These are phyloP conservation scores for Kwoniella pini DNA, from an alignment of 768 basidiomycete species.

Conservation along the genomic window DNA sequence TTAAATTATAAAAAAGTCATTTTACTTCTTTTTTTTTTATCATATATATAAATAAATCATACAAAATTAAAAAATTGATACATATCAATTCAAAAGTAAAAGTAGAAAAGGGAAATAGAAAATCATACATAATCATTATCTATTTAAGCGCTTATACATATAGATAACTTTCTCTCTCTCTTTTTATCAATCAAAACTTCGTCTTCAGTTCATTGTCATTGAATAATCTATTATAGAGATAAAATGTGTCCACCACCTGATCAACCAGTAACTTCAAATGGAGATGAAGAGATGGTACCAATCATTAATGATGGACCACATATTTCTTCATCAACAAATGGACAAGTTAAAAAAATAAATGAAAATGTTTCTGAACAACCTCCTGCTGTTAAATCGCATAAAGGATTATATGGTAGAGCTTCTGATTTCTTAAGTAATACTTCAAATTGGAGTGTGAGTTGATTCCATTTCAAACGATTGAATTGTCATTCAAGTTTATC, in stretches of 20 bases:
- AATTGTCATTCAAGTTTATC: not conserved
- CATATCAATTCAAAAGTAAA: too few relatives aligned
- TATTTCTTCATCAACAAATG: conserved; percentile 41
- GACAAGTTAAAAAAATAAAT: conserved; percentile 28
- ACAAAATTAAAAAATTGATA: too few relatives aligned
- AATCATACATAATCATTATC: not conserved
- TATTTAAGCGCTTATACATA: not conserved
- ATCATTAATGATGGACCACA: conserved; percentile 59
- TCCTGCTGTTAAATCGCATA: conserved; percentile 44
- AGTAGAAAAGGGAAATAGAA: too few relatives aligned
- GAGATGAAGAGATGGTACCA: conserved; percentile 66
- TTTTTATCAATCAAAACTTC: not conserved
- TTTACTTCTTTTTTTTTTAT: too few relatives aligned
- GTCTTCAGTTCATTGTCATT: not conserved
- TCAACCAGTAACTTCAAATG: conserved; percentile 23
- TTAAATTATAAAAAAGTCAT: too few relatives aligned
- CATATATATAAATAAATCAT: too few relatives aligned
- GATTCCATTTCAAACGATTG: not conserved
- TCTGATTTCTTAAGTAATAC: conserved; percentile 86
- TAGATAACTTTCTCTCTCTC: not conserved
- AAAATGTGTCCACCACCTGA: conserved; percentile 46
- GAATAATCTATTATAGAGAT: not conserved
- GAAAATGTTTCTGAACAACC: conserved; percentile 20
- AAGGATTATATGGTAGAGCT: conserved; percentile 86
- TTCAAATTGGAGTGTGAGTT: conserved; percentile 52